Conservation (phyloP, 2,329 filamentous ascomycete species). For the Fusarium sarcochroum region DNA sequence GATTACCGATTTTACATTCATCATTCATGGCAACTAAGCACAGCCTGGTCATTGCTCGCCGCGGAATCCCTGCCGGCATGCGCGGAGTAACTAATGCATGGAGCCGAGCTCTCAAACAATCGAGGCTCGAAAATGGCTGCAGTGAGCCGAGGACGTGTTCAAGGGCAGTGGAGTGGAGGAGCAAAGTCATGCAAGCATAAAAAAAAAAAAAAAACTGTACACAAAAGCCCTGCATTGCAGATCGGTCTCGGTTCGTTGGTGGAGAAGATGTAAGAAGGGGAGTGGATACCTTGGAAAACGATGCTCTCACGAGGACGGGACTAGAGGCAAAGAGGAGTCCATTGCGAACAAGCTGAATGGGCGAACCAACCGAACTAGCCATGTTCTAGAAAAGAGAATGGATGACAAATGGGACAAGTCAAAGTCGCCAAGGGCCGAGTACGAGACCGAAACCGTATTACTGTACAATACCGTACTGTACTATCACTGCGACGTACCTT, state of each 20-base stretch:
- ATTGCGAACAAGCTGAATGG: constrained; percentile 22
- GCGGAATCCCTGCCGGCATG: constrained; percentile 29
- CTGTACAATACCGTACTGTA: neutral
- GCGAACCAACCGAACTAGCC: constrained; percentile 11
- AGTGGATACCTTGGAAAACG: constrained; percentile 6
- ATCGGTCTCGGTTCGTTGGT: constrained; percentile 30
- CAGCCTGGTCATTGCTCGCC: constrained; percentile 33
- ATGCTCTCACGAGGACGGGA: constrained; percentile 22
- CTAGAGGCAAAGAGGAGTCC: constrained; percentile 36
- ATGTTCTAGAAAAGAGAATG: constrained; percentile 43
- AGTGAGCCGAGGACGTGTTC: constrained; percentile 22
- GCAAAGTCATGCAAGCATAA: constrained; percentile 6
- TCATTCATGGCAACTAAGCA: constrained; percentile 19
- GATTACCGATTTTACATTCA: neutral
- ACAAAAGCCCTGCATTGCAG: constrained; percentile 34
- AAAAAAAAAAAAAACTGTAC: constrained; percentile 2
- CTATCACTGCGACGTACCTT: neutral
- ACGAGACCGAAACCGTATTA: constrained; percentile 8
- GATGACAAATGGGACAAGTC: constrained; percentile 38
- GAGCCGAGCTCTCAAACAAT: constrained; percentile 30
- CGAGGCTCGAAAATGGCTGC: constrained; percentile 27
- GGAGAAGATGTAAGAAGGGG: constrained; percentile 14
- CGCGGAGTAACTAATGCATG: constrained; percentile 29
- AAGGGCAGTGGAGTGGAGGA: constrained; percentile 15
- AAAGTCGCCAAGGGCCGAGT: constrained; percentile 20